Conservation (phyloP, 2,329 filamentous ascomycete genomes). For the Cadophora gregata region DNA sequence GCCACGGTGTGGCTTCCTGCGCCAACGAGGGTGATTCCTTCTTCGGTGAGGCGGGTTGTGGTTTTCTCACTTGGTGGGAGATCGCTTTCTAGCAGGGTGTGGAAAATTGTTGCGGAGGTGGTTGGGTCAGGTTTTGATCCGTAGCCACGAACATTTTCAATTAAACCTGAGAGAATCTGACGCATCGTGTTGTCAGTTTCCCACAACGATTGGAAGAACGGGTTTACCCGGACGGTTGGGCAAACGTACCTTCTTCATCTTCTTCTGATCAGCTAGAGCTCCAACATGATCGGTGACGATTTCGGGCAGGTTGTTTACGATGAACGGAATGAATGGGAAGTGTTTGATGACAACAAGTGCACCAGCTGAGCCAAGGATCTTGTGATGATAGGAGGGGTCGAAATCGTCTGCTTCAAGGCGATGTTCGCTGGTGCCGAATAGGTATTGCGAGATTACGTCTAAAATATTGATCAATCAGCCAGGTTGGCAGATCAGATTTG, state of each 20-base stretch:
- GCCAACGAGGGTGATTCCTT: slow-evolving; percentile 42
- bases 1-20: slow-evolving; percentile 48
- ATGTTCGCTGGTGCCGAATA: slow-evolving; percentile 32
- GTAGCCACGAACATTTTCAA: slow-evolving; percentile 15
- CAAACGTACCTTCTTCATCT: slow-evolving; percentile 14
- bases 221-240: not conserved
- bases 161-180: slow-evolving; percentile 3
- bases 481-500: not conserved
- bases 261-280: slow-evolving; percentile 19
- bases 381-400: slow-evolving; percentile 27
- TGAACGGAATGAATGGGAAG: slow-evolving; percentile 18
- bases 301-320: slow-evolving; percentile 7
- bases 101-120: slow-evolving; percentile 30
- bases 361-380: not conserved
- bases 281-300: slow-evolving; percentile 1
- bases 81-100: slow-evolving; percentile 30
- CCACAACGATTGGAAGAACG: not conserved
- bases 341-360: slow-evolving; percentile 6
- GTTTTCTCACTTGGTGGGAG: slow-evolving; percentile 46
- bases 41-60: slow-evolving; percentile 42
- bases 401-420: slow-evolving; percentile 28
- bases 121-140: slow-evolving; percentile 18
- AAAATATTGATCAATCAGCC: slow-evolving; percentile 1
- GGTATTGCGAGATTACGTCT: slow-evolving; percentile 41
- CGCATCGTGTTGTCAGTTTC: not conserved